Conservation (phyloP, 768 basidiomycete genomes). For the Naganishia antarctica region DNA sequence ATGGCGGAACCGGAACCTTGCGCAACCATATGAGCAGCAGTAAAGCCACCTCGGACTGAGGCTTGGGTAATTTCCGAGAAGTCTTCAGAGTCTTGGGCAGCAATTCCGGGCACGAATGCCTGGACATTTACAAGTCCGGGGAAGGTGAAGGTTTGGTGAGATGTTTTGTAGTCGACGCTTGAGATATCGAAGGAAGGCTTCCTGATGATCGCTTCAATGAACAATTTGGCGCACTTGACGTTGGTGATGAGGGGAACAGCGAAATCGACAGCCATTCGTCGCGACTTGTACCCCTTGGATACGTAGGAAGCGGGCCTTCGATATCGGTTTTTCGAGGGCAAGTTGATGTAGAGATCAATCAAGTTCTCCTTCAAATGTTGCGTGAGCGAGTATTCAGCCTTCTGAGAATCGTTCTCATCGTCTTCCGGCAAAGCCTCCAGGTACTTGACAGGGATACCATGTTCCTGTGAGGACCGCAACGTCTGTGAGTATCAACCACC, state of each 20-base stretch:
- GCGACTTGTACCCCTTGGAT: slow-evolving; percentile 92
- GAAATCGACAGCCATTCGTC: slow-evolving; percentile 98
- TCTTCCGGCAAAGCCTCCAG: slow-evolving; percentile 70
- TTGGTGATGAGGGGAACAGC: slow-evolving; percentile 96
- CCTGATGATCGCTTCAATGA: slow-evolving; percentile 70
- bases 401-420: slow-evolving; percentile 68
- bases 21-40: slow-evolving; percentile 73
- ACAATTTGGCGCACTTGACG: slow-evolving; percentile 95
- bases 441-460: slow-evolving; percentile 96
- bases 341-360: slow-evolving; percentile 99
- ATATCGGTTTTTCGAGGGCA: slow-evolving; percentile 96
- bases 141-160: slow-evolving; percentile 81
- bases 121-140: slow-evolving; percentile 86
- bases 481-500: neutral
- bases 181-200: slow-evolving; percentile 88
- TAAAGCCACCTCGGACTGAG: slow-evolving; percentile 83
- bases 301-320: slow-evolving; percentile 94
- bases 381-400: slow-evolving; percentile 94
- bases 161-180: slow-evolving; percentile 86
- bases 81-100: slow-evolving; percentile 57
- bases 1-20: slow-evolving; percentile 62
- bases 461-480: slow-evolving; percentile 57
- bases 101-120: slow-evolving; percentile 73
- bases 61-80: slow-evolving; percentile 69
- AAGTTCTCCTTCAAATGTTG: slow-evolving; percentile 88